Evolutionary conservation across 2,329 filamentous ascomycete species (phyloP), one percentile per base, ranked within the genome.

Genomic region (Dactylellina leptospora): DNA sequence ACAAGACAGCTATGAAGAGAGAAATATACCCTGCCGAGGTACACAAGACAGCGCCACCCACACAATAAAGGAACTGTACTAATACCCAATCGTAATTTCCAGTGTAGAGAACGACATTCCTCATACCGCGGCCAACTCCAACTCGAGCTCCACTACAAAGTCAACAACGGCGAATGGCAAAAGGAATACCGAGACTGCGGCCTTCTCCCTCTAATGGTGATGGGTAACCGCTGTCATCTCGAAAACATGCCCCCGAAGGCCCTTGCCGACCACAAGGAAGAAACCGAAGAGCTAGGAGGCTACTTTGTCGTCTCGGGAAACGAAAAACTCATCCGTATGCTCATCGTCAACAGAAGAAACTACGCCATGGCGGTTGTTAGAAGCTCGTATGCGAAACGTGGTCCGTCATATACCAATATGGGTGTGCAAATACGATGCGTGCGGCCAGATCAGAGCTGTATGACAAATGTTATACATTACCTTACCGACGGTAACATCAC

Each of bases 231-330:
- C 79, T 99, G 95, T 79, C 92, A 99, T 79, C 85, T 99, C 23
- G 89, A 96, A 79, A 89, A 90, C 74, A 88, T 93, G 77, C 89
- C 91, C 4, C 95, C 95, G 0, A 88, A 89, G 9, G 85, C 90
- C 77, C 85, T 99, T 13, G 92, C 97, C 27, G 85, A 90, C 74
- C 87, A 87, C 72, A 96, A 97, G 79, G 95, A 99, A 81, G 95
- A 99, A 80, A 90, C 93, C 0, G 95, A 99, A 80, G 95, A 99
- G 80, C 82, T 97, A 28, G 95, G 95, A 36, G 95, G 95, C 45
- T 99, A 97, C 80, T 99, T 97, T 78, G 88, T 99, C 77, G 90
- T 99, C 77, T 99, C 99, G 79, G 95, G 95, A 75, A 96, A 93
- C 78, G 95, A 99, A 80, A 97, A 97, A 82, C 87, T 97, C 66